phyloP scores from a whole-genome alignment of 768 basidiomycete genomes.

The Neoboletus magnificus region DNA sequence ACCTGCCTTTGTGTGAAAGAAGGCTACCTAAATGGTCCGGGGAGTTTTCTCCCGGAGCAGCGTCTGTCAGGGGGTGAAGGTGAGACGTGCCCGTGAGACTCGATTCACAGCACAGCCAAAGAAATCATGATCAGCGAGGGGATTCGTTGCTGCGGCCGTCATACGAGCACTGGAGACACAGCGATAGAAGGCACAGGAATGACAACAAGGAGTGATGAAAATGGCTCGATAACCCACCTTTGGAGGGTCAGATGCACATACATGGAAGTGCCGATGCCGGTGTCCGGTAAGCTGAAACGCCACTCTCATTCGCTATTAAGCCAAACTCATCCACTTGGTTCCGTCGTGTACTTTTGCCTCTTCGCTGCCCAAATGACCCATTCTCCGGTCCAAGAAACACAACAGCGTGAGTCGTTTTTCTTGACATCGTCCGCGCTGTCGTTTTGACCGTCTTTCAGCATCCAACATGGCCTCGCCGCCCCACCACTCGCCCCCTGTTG shows the following conservation, averaged over 20 bases:
- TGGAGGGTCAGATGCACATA: not conserved
- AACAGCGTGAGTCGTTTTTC: constrained; percentile 15
- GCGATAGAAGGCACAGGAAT: constrained; percentile 2
- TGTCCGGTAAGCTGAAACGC: constrained; percentile 6
- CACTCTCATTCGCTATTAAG: constrained; percentile 22
- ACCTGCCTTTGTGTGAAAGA: not conserved
- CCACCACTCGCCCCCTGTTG: constrained; percentile 36
- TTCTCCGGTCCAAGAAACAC: constrained; percentile 12
- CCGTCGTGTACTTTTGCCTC: constrained; percentile 4
- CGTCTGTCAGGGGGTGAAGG: not conserved
- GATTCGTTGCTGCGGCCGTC: not conserved
- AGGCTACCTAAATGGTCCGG: not conserved
- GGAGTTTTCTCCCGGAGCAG: not conserved
- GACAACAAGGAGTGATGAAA: not conserved
- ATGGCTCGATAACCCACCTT: not conserved
- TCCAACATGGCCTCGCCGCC: constrained; percentile 16
- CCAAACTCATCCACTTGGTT: constrained; percentile 11
- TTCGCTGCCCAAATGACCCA: constrained; percentile 13
- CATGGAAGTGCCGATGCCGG: constrained; percentile 3
- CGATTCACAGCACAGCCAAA: constrained; percentile 2
- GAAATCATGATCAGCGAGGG: not conserved
- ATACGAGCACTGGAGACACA: not conserved
- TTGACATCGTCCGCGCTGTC: not conserved
- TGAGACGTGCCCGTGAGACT: not conserved
- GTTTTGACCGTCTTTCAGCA: constrained; percentile 3